Percentiles rank a stretch among this genome's conserved stretches.
These are phyloP conservation scores for Trichoderma sp. DNA, from an alignment of 2,329 filamentous ascomycete genomes.

Conservation along the genomic window DNA sequence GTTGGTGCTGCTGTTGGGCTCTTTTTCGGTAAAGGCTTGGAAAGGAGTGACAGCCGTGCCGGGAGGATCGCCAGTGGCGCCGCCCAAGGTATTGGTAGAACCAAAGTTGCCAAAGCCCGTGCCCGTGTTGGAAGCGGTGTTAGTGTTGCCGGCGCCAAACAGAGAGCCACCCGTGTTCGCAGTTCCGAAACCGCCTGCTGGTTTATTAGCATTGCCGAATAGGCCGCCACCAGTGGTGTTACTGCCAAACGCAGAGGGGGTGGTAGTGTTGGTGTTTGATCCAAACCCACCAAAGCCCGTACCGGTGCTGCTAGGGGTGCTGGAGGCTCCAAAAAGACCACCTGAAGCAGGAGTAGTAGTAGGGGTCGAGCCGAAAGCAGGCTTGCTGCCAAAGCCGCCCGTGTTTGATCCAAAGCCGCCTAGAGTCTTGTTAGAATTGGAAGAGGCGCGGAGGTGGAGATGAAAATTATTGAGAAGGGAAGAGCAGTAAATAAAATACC, in stretches of 20 bases:
- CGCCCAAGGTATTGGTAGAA: slow-evolving; percentile 46
- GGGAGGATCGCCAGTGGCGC: slow-evolving; percentile 55
- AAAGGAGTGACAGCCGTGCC: slow-evolving; percentile 72
- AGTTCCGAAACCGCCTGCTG: slow-evolving; percentile 46
- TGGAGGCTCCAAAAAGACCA: slow-evolving; percentile 46
- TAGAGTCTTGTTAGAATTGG: slow-evolving; percentile 22
- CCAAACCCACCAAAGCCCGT: slow-evolving; percentile 44
- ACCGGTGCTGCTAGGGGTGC: slow-evolving; percentile 35
- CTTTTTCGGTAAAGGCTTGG: slow-evolving; percentile 69
- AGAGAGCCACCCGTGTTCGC: slow-evolving; percentile 40
- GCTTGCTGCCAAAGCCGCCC: slow-evolving; percentile 44
- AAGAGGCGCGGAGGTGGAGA: neutral
- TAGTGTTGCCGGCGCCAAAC: slow-evolving; percentile 43
- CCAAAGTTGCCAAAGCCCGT: slow-evolving; percentile 43
- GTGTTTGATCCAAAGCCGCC: slow-evolving; percentile 39
- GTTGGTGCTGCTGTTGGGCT: slow-evolving; percentile 52
- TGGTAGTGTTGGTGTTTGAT: slow-evolving; percentile 31
- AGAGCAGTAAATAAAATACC: slow-evolving; percentile 20
- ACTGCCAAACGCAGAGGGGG: slow-evolving; percentile 40
- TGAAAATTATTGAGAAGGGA: neutral
- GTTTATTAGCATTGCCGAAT: slow-evolving; percentile 51
- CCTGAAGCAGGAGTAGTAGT: slow-evolving; percentile 36
- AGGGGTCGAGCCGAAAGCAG: slow-evolving; percentile 51
- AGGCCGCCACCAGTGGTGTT: slow-evolving; percentile 42
- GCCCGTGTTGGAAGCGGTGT: slow-evolving; percentile 28